These are phyloP conservation scores for Lepidium africanum DNA, from an alignment of 345 rosid genomes.

Conservation along the genomic window DNA sequence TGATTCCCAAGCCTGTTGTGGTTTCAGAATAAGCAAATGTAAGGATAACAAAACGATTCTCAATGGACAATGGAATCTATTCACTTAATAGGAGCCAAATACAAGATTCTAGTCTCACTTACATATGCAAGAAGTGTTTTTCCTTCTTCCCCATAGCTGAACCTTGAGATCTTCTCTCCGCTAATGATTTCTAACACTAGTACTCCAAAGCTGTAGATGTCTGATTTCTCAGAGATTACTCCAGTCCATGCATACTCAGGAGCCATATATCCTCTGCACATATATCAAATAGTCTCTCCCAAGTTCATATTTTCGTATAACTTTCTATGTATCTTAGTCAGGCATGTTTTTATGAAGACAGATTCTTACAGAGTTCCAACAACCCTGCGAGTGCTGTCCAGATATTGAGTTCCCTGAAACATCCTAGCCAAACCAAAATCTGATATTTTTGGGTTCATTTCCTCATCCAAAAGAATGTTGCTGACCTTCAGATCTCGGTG, in stretches of 20 bases:
- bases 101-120: background rate
- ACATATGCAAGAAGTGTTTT: slow-evolving; percentile 15
- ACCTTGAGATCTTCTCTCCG: slow-evolving; percentile 13
- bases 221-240: slow-evolving; percentile 36
- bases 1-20: slow-evolving; percentile 10
- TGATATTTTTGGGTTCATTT: slow-evolving; percentile 15
- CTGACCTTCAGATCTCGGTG: slow-evolving; percentile 15
- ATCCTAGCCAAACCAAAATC: slow-evolving; percentile 18
- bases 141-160: background rate
- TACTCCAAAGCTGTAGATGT: slow-evolving; percentile 39
- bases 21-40: background rate
- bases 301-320: background rate
- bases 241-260: slow-evolving; percentile 44
- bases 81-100: background rate
- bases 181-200: slow-evolving; percentile 22
- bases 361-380: slow-evolving; percentile 15
- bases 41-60: background rate
- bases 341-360: background rate
- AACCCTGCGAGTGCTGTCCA: slow-evolving; percentile 5
- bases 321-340: background rate
- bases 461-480: slow-evolving; percentile 6
- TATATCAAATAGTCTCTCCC: background rate
- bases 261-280: slow-evolving; percentile 30
- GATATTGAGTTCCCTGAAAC: background rate
- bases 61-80: background rate